Evolutionary conservation across 208 protist species (phyloP).

Genomic region (Leishmania aethiopica): DNA sequence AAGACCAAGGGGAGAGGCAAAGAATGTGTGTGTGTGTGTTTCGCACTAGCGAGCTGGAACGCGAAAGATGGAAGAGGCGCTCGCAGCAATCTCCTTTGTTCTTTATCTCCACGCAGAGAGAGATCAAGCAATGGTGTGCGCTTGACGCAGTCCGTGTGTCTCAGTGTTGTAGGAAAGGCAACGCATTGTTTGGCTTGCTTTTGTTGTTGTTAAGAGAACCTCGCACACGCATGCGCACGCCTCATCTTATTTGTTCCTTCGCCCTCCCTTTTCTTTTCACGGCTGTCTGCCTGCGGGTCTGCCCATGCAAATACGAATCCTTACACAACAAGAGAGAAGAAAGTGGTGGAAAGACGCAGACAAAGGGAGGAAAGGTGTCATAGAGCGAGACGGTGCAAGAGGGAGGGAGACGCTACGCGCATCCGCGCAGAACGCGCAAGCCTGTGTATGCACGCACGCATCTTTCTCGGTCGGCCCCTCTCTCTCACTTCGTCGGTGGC

Average conservation of each 20-base stretch:
- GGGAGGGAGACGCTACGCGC: background rate
- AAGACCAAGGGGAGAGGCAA: background rate
- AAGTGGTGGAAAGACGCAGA: background rate
- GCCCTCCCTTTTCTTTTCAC: background rate
- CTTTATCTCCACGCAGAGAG: background rate
- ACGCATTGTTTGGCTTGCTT: background rate
- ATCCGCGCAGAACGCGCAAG: background rate
- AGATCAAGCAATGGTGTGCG: background rate
- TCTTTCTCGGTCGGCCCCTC: background rate
- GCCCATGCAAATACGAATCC: background rate
- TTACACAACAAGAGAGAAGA: background rate
- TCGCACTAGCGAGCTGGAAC: background rate
- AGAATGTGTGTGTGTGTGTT: background rate
- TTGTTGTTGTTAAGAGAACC: background rate
- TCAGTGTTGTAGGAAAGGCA: background rate
- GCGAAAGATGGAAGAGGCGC: background rate
- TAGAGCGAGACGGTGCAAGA: slow-evolving; percentile 1
- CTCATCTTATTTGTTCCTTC: background rate
- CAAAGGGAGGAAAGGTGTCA: background rate
- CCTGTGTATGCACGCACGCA: background rate
- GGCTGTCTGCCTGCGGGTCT: background rate
- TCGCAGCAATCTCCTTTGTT: background rate
- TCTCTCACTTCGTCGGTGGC: background rate
- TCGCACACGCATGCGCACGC: background rate
- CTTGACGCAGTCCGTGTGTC: background rate